Base-by-base conservation (phyloP, 2,329 filamentous ascomycete genomes). In the Alternaria gansuensis region DNA sequence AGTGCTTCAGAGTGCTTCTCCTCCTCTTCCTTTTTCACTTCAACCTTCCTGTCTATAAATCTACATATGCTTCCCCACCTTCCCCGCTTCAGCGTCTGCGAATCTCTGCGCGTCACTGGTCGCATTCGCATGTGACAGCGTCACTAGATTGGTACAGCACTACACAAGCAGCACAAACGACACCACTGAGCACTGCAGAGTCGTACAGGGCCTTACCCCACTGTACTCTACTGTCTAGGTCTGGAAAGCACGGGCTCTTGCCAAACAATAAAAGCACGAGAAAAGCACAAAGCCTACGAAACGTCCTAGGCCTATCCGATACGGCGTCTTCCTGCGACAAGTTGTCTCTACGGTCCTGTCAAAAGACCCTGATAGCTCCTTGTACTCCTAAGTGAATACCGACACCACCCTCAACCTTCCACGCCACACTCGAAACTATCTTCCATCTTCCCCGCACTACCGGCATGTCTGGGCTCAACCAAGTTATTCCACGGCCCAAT, bases 401-500 rank as follows among this genome's bases (percentile, higher is more conserved):
- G 17, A 34, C 21, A 34, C 36, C 6, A 31, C 53, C 14, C 36
- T 28, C 13, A 57, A 10, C 33, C 34, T 31, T n/a, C 37, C 21
- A 43, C 14, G 3, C 36, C 43, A 44, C 23, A 28, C 43, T 40
- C 6, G 17, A 24, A 26, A 21, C 21, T 17, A 45, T 17, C 17
- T 17, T 17, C 17, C 17, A 21, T n/a, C 24, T 43, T 46, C 29
- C 43, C 9, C 60, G 45, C 58, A 45, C 23, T 41, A 29, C 61
- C 55, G 53, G 44, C 48, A 80, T 73, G 63, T 85, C 84, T 78
- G 84, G 84, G 10, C 58, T 70, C 44, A 66, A 65, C 69, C 81
- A 85, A 66, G 76, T 82, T 54, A 83, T 87, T 56, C 81, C 81
- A 52, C 78, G 81, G 37, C 87, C 87, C 28, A 80, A 87, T 59